Conservation (phyloP, 192 early-diverging fungal species). For the Irineochytrium annulatum region DNA sequence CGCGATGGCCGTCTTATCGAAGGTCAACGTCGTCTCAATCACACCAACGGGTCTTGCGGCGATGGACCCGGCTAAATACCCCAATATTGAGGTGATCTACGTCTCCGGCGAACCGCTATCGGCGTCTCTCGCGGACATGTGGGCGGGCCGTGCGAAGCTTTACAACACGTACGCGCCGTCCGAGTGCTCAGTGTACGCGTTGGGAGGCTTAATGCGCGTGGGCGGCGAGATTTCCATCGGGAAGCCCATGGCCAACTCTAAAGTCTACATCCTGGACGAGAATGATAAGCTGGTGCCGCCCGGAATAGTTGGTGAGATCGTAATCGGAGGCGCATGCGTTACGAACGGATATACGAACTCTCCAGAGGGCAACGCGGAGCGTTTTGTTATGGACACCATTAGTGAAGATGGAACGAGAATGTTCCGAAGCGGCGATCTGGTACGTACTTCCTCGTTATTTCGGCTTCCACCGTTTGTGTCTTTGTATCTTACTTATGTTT, state of each 20-base stretch:
- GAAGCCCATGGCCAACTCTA: slow-evolving; percentile 21
- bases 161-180: slow-evolving; percentile 27
- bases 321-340: slow-evolving; percentile 39
- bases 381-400: slow-evolving; percentile 30
- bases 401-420: slow-evolving; percentile 2
- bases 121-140: slow-evolving; percentile 19
- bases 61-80: slow-evolving; percentile 19
- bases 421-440: slow-evolving; percentile 16
- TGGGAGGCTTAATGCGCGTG: no score
- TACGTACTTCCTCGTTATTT: slow-evolving; percentile 19
- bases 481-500: no score
- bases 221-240: slow-evolving; percentile 23
- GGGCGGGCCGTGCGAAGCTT: slow-evolving; percentile 19
- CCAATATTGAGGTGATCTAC: slow-evolving; percentile 29
- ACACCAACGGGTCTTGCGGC: slow-evolving; percentile 31
- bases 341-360: slow-evolving; percentile 40
- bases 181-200: slow-evolving; percentile 17
- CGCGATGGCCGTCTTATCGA: no score
- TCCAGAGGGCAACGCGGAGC: slow-evolving; percentile 32
- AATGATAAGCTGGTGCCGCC: slow-evolving; percentile 24
- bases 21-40: slow-evolving; percentile 16
- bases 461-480: no score
- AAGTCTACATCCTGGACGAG: slow-evolving; percentile 30
- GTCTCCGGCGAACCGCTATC: slow-evolving; percentile 18
- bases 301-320: slow-evolving; percentile 41